phyloP scores from a whole-genome alignment of 306 rosid genomes.

The Dicorynia guianensis region DNA sequence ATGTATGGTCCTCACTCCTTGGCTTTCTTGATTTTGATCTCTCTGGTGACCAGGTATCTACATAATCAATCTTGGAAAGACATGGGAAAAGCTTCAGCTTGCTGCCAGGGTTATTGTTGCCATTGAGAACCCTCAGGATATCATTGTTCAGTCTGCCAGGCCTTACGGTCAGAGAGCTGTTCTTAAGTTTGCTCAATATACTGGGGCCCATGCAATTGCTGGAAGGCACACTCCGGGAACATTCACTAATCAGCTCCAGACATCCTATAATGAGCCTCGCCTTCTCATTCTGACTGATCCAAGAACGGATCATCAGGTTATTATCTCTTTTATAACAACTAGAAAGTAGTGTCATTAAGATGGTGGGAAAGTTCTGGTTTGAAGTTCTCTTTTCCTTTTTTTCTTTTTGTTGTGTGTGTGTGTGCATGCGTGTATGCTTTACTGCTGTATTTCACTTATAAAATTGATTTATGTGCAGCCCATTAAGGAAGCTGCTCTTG shows the following conservation, averaged over 20 bases:
- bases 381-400: neutral
- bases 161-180: slow-evolving; percentile 85
- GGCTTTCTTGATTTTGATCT: neutral
- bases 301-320: slow-evolving; percentile 85
- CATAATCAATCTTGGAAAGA: slow-evolving; percentile 76
- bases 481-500: slow-evolving; percentile 83
- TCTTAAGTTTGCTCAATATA: slow-evolving; percentile 78
- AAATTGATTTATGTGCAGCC: slow-evolving; percentile 61
- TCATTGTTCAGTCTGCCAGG: slow-evolving; percentile 74
- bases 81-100: slow-evolving; percentile 76
- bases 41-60: slow-evolving; percentile 60
- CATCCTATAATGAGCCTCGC: slow-evolving; percentile 85
- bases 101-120: slow-evolving; percentile 85
- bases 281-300: slow-evolving; percentile 84
- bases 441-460: neutral
- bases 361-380: neutral
- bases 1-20: too few relatives aligned
- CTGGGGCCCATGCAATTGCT: slow-evolving; percentile 76
- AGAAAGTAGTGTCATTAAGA: neutral
- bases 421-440: too few relatives aligned
- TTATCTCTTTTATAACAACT: neutral
- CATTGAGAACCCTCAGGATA: slow-evolving; percentile 80
- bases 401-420: neutral
- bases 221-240: slow-evolving; percentile 87
- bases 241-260: slow-evolving; percentile 83